phyloP scores from a whole-genome alignment of 164 flowering plant species.

The Cinnamomum chago region DNA sequence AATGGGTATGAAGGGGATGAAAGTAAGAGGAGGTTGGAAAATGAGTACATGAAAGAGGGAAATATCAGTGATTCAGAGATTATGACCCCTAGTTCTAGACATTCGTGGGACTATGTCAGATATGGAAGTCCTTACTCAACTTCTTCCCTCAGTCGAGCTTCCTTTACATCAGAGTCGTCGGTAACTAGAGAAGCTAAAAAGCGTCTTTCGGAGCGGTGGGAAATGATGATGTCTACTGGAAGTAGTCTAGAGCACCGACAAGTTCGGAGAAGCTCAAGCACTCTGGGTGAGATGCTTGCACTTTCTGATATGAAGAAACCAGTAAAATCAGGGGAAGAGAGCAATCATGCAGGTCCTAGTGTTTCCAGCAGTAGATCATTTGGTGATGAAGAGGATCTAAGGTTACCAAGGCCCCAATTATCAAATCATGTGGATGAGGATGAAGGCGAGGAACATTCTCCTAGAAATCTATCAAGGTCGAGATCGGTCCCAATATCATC shows the following conservation, averaged over 20 bases:
- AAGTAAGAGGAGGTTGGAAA: constrained; percentile 72
- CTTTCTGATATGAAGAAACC: constrained; percentile 63
- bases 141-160: constrained; percentile 68
- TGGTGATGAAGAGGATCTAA: constrained; percentile 37
- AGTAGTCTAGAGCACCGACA: constrained; percentile 56
- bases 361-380: constrained; percentile 22
- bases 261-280: constrained; percentile 68
- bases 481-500: constrained; percentile 86
- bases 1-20: constrained; percentile 86
- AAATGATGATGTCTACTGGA: constrained; percentile 64
- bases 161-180: constrained; percentile 83
- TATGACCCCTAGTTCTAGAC: constrained; percentile 73
- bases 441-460: constrained; percentile 37
- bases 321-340: constrained; percentile 28
- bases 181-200: constrained; percentile 95
- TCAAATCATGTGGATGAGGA: constrained; percentile 23
- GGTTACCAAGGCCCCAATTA: constrained; percentile 29
- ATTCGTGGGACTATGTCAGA: constrained; percentile 73
- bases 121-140: constrained; percentile 63
- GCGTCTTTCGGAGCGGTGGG: constrained; percentile 96
- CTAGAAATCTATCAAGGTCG: constrained; percentile 63
- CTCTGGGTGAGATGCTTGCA: constrained; percentile 96
- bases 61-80: constrained; percentile 76
- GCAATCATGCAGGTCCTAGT: constrained; percentile 14
- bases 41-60: constrained; percentile 47